Percentiles rank a stretch among this genome's conserved stretches.
Evolutionary conservation across 2,329 filamentous ascomycete genomes (phyloP).

Genomic region (Leptosphaerulina australis): DNA sequence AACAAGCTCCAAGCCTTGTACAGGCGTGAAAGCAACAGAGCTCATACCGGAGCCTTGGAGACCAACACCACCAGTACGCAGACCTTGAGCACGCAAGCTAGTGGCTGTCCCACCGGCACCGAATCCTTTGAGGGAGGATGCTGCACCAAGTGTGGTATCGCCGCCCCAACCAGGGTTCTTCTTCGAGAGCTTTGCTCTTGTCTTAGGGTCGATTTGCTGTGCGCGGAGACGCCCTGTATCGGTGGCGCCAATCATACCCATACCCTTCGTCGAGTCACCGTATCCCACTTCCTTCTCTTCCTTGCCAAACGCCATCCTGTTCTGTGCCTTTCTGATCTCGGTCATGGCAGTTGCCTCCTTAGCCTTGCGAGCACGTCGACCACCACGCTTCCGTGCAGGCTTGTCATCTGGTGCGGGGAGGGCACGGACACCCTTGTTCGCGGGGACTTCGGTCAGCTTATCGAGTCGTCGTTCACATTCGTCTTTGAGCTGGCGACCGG

Average conservation of each 20-base stretch:
- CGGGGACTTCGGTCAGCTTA: conserved; percentile 88
- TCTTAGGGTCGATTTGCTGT: conserved; percentile 89
- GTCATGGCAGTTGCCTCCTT: conserved; percentile 98
- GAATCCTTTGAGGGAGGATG: conserved; percentile 78
- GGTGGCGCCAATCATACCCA: conserved; percentile 93
- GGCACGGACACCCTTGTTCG: conserved; percentile 85
- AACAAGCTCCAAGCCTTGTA: conserved; percentile 92
- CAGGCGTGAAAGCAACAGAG: conserved; percentile 90
- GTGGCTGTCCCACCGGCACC: conserved; percentile 68
- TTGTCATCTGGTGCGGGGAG: conserved; percentile 95
- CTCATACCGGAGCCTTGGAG: conserved; percentile 70
- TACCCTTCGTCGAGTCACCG: conserved; percentile 82
- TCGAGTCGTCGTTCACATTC: conserved; percentile 85
- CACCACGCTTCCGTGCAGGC: conserved; percentile 88
- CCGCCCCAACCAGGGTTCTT: conserved; percentile 97
- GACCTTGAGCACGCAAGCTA: conserved; percentile 77
- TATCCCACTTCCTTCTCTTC: conserved; percentile 95
- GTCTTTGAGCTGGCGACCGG: conserved; percentile 80
- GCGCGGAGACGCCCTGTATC: conserved; percentile 89
- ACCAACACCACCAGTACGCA: conserved; percentile 83
- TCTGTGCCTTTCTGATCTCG: conserved; percentile 92
- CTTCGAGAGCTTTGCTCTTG: conserved; percentile 88
- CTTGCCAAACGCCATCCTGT: conserved; percentile 93
- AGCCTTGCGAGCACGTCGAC: conserved; percentile 85
- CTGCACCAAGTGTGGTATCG: conserved; percentile 57